phyloP scores from a whole-genome alignment of 106 monocot species.

The Xerophyta viscosa region DNA sequence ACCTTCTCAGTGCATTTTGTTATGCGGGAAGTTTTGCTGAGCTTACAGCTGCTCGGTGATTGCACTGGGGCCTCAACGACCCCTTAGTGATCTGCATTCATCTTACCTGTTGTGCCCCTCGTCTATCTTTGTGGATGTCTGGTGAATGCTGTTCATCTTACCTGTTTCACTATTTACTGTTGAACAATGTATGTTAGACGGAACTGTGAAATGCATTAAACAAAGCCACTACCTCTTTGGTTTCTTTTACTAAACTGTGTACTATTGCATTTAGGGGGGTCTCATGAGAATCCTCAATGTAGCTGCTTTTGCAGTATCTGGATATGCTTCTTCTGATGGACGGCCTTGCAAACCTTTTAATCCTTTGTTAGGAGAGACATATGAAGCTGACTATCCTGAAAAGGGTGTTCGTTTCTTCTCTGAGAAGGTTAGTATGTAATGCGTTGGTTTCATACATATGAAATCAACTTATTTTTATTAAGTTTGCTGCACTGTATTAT shows the following conservation, averaged over 20 bases:
- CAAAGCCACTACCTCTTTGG: background rate
- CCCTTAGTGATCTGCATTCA: too few relatives aligned
- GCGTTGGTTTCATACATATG: background rate
- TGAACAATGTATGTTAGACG: too few relatives aligned
- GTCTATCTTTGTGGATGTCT: too few relatives aligned
- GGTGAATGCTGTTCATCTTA: too few relatives aligned
- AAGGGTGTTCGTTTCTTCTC: constrained; percentile 80
- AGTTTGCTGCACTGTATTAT: too few relatives aligned
- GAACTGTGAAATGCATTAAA: background rate
- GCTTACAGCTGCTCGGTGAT: too few relatives aligned
- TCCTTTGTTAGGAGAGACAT: constrained; percentile 90
- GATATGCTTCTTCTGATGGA: constrained; percentile 85
- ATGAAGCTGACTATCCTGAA: constrained; percentile 84
- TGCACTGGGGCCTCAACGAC: too few relatives aligned
- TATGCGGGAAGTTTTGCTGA: too few relatives aligned
- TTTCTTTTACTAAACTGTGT: background rate
- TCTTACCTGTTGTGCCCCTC: too few relatives aligned
- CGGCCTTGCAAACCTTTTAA: constrained; percentile 90
- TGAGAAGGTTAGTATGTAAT: constrained; percentile 59
- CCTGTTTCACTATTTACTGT: too few relatives aligned
- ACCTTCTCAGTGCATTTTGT: too few relatives aligned
- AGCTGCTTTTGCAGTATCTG: constrained; percentile 94
- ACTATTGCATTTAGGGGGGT: constrained; percentile 41
- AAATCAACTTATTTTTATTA: too few relatives aligned
- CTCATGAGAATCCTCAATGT: constrained; percentile 94